A percentile compares a stretch with the other conserved stretches of the same genome.
phyloP scores from a whole-genome alignment of 2,329 filamentous ascomycete genomes.

The Orbilia brochopaga region DNA sequence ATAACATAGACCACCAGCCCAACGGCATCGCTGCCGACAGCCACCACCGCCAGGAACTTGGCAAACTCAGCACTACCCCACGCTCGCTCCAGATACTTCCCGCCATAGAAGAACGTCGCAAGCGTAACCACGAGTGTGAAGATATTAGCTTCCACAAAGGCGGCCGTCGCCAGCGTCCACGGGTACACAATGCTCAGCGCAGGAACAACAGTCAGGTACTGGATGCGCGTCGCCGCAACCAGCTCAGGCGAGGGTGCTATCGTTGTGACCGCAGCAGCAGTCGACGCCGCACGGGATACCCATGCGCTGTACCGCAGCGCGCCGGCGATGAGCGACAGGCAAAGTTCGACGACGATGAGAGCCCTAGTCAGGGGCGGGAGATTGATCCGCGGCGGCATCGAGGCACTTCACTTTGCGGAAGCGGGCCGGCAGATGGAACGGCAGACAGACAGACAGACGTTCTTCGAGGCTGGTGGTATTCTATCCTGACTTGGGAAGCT shows the following conservation, averaged over 20 bases:
- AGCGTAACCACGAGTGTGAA: conserved; percentile 80
- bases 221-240: conserved; percentile 67
- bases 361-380: conserved; percentile 88
- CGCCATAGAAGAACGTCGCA: conserved; percentile 84
- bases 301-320: conserved; percentile 76
- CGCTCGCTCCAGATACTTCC: conserved; percentile 90
- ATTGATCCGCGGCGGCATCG: conserved; percentile 80
- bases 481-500: too few relatives aligned
- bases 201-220: conserved; percentile 86
- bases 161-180: conserved; percentile 87
- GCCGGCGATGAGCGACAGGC: conserved; percentile 82
- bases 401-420: not conserved
- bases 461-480: too few relatives aligned
- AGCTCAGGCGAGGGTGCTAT: conserved; percentile 56
- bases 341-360: conserved; percentile 74
- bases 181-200: conserved; percentile 83
- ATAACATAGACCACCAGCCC: conserved; percentile 30
- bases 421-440: too few relatives aligned
- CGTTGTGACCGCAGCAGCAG: conserved; percentile 48
- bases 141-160: conserved; percentile 90
- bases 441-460: too few relatives aligned
- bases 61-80: conserved; percentile 92
- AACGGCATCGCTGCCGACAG: conserved; percentile 69
- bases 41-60: conserved; percentile 82
- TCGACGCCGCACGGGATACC: conserved; percentile 56